Base-by-base conservation (phyloP, 164 flowering plant species). In the Berberis vulgaris region DNA sequence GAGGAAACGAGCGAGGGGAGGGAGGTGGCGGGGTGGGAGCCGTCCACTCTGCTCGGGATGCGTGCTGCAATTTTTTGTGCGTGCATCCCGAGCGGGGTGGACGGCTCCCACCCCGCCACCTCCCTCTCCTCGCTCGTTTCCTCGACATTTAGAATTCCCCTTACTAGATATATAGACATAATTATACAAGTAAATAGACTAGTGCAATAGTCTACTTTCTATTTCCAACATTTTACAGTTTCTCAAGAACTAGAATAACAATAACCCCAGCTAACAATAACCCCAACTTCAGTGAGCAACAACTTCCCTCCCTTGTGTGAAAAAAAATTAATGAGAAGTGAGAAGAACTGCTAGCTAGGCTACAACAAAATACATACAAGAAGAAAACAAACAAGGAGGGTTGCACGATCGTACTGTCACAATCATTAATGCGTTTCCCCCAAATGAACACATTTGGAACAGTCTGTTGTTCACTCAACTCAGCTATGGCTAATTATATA, bases 361-460 rank as follows among this genome's bases (percentile, higher is more conserved):
- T 1, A 38, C 4, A 52, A 13, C 26, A 65, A 38, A 4, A n/a
- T 45, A 55, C 26, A 13, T 53, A 56, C 44, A 41, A 54, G 1
- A 26, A 12, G 7, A 45, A 45, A 5, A 47, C 40, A 54, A 60
- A 59, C 5, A 10, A 65, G 41, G 0, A 45, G 4, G 10, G 6
- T 57, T 5, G 3, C 39, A 50, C 49, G 62, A 13, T 8, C 78
- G 66, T 81, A 91, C 96, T 50, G 68, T 91, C 97, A 43, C 84
- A 91, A 58, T 96, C 97, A 61, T 96, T 94, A 9, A 88, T 75
- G 67, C 86, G 93, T 39, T 84, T 81, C 43, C 91, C 96, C 3
- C 81, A 83, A 41, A 88, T 85, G 71, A 88, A 86, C 69, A 91
- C 90, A 47, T 85, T 91, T 3, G 96, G 97, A 3, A 91, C 94